A percentile compares a stretch with the other conserved stretches of the same genome.
phyloP scores from a whole-genome alignment of 2,329 filamentous ascomycete genomes.

The Pseudocercospora fuligena region DNA sequence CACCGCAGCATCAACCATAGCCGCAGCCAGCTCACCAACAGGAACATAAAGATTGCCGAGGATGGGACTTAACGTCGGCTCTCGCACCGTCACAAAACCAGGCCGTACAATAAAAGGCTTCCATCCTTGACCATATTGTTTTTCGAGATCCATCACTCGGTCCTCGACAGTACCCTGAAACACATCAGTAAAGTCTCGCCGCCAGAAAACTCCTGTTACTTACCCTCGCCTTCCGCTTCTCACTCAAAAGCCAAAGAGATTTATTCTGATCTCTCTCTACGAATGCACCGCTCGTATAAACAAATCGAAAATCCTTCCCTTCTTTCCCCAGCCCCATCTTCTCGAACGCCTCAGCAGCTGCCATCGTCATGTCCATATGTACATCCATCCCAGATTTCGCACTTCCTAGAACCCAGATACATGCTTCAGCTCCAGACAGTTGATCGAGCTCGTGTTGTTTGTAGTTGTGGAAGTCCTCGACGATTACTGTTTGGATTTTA shows the following conservation, averaged over 20 bases:
- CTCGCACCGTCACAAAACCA: not conserved
- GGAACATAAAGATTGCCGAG: not conserved
- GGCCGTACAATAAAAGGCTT: not conserved
- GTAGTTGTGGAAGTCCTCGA: slow-evolving; percentile 60
- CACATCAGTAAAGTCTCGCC: not conserved
- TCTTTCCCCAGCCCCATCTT: slow-evolving; percentile 15
- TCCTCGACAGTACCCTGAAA: not conserved
- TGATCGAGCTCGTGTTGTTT: slow-evolving; percentile 47
- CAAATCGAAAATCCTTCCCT: slow-evolving; percentile 42
- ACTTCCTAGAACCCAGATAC: slow-evolving; percentile 46
- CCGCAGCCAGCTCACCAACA: not conserved
- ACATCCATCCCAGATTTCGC: slow-evolving; percentile 36
- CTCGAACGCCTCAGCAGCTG: slow-evolving; percentile 41
- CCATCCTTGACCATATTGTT: not conserved
- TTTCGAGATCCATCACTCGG: not conserved
- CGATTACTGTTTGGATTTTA: slow-evolving; percentile 58
- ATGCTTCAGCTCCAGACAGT: slow-evolving; percentile 47
- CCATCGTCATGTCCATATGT: slow-evolving; percentile 42
- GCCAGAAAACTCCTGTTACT: not conserved
- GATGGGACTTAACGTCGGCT: not conserved
- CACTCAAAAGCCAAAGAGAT: slow-evolving; percentile 40
- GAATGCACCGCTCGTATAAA: slow-evolving; percentile 44
- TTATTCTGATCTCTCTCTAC: slow-evolving; percentile 41
- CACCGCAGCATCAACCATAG: not conserved
- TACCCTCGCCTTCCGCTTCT: slow-evolving; percentile 39